These are phyloP conservation scores for Spathaspora passalidarum DNA, from an alignment of 805 yeast genomes.

Conservation along the genomic window DNA sequence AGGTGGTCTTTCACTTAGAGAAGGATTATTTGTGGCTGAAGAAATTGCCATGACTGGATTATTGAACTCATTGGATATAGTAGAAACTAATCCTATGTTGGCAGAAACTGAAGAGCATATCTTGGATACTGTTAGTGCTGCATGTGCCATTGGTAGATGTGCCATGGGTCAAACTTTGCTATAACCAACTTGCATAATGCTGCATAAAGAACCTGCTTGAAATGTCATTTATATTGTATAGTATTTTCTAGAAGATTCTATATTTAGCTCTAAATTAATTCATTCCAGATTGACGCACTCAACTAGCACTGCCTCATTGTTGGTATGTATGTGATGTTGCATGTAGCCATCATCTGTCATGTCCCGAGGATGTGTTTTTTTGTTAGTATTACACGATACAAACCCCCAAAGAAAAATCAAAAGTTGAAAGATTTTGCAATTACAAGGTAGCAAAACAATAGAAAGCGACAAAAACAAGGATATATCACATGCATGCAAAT, in stretches of 20 bases:
- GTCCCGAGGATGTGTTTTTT: no score
- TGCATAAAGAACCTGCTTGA: background rate
- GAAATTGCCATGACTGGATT: slow-evolving; percentile 89
- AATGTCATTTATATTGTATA: no score
- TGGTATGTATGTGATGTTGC: no score
- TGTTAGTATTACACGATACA: no score
- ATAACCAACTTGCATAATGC: slow-evolving; percentile 21
- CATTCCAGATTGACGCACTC: no score
- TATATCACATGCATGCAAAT: no score
- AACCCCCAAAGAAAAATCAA: no score
- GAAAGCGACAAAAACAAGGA: no score
- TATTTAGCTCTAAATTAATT: no score
- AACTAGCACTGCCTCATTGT: background rate
- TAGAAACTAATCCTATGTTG: slow-evolving; percentile 88
- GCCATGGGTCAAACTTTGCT: slow-evolving; percentile 89
- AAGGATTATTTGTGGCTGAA: slow-evolving; percentile 89
- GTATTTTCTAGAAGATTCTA: background rate
- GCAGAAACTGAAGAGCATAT: slow-evolving; percentile 76
- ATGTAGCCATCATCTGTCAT: no score
- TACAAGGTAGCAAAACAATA: no score
- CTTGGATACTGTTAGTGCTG: slow-evolving; percentile 82
- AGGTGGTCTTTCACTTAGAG: slow-evolving; percentile 93
- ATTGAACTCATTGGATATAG: slow-evolving; percentile 83
- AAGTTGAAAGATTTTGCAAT: no score
- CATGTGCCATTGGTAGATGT: slow-evolving; percentile 88